A percentile compares a stretch with the other conserved stretches of the same genome.
Conservation (phyloP, 2,329 filamentous ascomycete genomes). For the Pseudocercospora vitis region DNA sequence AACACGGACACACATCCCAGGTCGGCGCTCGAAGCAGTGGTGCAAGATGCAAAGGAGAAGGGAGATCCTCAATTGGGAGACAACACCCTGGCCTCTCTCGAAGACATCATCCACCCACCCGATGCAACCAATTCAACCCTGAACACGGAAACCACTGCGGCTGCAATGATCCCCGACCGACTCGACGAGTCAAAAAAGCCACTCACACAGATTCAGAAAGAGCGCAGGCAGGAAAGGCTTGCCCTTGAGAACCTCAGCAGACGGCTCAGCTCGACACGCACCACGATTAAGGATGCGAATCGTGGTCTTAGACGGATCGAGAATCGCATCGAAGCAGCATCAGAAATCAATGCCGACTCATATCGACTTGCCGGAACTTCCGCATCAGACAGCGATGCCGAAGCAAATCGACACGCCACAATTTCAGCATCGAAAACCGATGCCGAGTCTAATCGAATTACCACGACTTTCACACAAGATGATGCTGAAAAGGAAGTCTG, state of each 20-base stretch:
- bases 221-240: conserved; percentile 44
- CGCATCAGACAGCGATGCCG: background rate
- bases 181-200: conserved; percentile 6
- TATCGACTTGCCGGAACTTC: background rate
- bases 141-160: conserved; percentile 21
- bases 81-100: conserved; percentile 50
- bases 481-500: background rate
- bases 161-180: background rate
- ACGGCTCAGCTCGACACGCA: conserved; percentile 42
- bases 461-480: background rate
- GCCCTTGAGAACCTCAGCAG: conserved; percentile 46
- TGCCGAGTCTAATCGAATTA: background rate
- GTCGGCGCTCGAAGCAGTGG: conserved; percentile 43
- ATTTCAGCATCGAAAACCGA: conserved; percentile 10
- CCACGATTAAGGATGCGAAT: conserved; percentile 47
- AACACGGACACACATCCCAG: conserved; percentile 21
- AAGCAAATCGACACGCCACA: too few species aligned
- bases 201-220: conserved; percentile 43
- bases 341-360: conserved; percentile 1
- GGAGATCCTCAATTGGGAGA: conserved; percentile 43
- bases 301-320: conserved; percentile 46
- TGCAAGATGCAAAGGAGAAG: conserved; percentile 40
- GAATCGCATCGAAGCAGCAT: conserved; percentile 39
- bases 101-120: conserved; percentile 43
- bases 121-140: conserved; percentile 30